These are phyloP conservation scores for Graphilbum sp. DNA, from an alignment of 2,329 filamentous ascomycete genomes.

Conservation along the genomic window DNA sequence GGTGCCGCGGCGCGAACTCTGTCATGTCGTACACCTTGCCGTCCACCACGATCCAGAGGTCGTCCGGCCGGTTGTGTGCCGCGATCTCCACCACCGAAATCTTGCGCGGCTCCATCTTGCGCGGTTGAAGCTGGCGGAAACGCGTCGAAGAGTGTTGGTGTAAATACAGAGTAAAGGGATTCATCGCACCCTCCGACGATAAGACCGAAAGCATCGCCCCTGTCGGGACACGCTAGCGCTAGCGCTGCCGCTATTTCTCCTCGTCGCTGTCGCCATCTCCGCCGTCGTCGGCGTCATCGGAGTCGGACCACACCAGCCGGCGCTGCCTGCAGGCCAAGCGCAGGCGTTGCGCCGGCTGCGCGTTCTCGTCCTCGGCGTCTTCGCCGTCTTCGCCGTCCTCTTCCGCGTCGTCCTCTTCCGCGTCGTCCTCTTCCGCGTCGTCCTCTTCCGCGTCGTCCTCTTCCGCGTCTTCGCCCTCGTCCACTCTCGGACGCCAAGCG, in stretches of 20 bases:
- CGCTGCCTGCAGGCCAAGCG: neutral
- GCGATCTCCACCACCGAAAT: conserved; percentile 20
- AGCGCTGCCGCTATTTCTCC: neutral
- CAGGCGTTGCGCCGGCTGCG: conserved; percentile 4
- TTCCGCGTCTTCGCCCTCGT: neutral
- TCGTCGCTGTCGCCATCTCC: neutral
- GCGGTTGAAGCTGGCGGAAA: neutral
- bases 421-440: neutral
- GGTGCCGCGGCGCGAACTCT: conserved; percentile 35
- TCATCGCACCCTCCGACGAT: no score
- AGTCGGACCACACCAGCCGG: conserved; percentile 21
- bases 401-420: neutral
- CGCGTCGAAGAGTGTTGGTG: no score
- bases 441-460: neutral
- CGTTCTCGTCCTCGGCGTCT: neutral
- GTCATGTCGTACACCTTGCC: conserved; percentile 54
- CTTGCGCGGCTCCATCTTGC: neutral
- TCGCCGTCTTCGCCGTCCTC: neutral
- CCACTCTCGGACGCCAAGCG: no score
- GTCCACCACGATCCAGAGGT: conserved; percentile 55
- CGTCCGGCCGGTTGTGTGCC: conserved; percentile 27
- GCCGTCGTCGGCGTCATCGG: conserved; percentile 13
- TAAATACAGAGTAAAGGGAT: no score
- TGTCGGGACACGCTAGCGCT: no score
- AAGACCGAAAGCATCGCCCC: no score